Evolutionary conservation across 768 basidiomycete genomes (phyloP), one percentile per base, ranked within the genome.

Genomic region (Hygrocybe coccinea): DNA sequence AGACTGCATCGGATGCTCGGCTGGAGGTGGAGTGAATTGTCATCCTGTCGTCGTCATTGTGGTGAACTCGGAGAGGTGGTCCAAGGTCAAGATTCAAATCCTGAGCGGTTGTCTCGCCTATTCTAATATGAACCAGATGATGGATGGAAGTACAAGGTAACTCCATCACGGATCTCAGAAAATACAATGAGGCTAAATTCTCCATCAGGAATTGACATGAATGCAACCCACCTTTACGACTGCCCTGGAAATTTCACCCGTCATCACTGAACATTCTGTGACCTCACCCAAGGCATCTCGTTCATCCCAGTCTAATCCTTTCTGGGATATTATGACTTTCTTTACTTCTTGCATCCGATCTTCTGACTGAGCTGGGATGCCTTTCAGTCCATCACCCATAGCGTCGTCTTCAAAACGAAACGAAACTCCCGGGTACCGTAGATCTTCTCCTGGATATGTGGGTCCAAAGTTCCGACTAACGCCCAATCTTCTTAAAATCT

Each of bases 21-120:
- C 61, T 67, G 3, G 78, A 79, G 5, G 29, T 29, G 29, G 84
- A 79, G 61, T 93, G 91, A 35, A 93, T 93, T 25, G 81, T 81
- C 89, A 93, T 91, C 50, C 90, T 75, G 59, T 89, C 85, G 63
- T 95, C 93, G 54, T 94, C 91, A 67, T 94, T 93, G 73, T 91
- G 89, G 68, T 88, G 87, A 49, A 85, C 75, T 29, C 86, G 78
- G 14, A 84, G 72, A 4, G 93, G 91, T 12, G 88, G 78, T 5
- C 93, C 93, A 17, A 95, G 74, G 59, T 91, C 90, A 22, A 87
- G 73, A 1, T 76, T 80, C 44, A 95, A 70, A 67, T 94, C 92
- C 67, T 95, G 90, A 2, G 87, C 85, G 7, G 85, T 91, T 5
- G 90, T 94, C 61, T 82, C 74, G 21, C 89, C 85, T 15, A 97